These are phyloP conservation scores for Tieghemostelium lacteum DNA, from an alignment of 78 protist species.

Conservation along the genomic window DNA sequence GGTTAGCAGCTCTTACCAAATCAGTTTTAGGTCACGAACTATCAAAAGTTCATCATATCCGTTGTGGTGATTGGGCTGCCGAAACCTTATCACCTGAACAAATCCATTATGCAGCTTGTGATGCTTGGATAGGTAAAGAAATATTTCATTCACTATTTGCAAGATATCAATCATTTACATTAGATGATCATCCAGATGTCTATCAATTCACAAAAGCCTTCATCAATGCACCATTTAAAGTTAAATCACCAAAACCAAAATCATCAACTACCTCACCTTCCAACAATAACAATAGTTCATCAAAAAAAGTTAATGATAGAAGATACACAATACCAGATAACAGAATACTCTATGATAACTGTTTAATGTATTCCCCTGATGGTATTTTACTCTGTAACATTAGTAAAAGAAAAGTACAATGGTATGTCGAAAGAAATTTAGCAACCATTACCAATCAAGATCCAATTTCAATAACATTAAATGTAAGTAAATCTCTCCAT, in stretches of 20 bases:
- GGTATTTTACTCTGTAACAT: conserved; percentile 32
- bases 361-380: conserved; percentile 57
- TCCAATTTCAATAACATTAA: conserved; percentile 33
- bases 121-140: conserved; percentile 70
- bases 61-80: conserved; percentile 73
- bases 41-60: conserved; percentile 25
- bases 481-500: neutral
- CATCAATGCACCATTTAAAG: conserved; percentile 31
- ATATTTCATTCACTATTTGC: conserved; percentile 3
- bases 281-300: neutral
- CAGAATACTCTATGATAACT: conserved; percentile 57
- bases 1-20: conserved; percentile 45
- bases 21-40: neutral
- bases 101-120: conserved; percentile 70
- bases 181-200: neutral
- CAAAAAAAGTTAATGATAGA: neutral
- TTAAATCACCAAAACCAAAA: neutral
- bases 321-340: conserved; percentile 11
- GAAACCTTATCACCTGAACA: conserved; percentile 33
- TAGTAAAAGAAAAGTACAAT: conserved; percentile 63
- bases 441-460: conserved; percentile 6
- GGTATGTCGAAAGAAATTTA: conserved; percentile 38
- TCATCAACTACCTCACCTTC: neutral
- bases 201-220: conserved; percentile 23
- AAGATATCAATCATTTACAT: neutral